A percentile compares a stretch with the other conserved stretches of the same genome.
Conservation (phyloP, 2,329 filamentous ascomycete species). For the Trichoderma polysporum region DNA sequence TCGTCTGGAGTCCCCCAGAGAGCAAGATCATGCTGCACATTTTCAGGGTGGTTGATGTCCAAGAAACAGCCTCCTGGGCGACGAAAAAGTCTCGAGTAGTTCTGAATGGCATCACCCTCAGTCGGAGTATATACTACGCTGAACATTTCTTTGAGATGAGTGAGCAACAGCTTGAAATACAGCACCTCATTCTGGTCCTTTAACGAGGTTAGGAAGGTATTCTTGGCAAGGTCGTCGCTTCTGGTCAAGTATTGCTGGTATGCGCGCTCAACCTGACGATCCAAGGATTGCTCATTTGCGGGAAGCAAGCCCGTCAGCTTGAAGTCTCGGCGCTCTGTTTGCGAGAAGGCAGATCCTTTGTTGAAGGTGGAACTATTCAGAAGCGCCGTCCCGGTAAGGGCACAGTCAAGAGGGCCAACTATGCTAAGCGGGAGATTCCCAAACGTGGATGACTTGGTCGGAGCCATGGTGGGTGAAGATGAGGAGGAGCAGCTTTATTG, state of each 20-base stretch:
- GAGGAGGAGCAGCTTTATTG: neutral
- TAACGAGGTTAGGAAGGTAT: slow-evolving; percentile 82
- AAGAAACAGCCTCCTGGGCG: slow-evolving; percentile 79
- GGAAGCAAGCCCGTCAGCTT: slow-evolving; percentile 73
- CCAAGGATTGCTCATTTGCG: slow-evolving; percentile 67
- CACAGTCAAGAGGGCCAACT: slow-evolving; percentile 38
- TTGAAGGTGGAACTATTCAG: slow-evolving; percentile 56
- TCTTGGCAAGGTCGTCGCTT: slow-evolving; percentile 70
- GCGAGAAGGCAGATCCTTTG: slow-evolving; percentile 77
- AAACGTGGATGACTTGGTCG: slow-evolving; percentile 29
- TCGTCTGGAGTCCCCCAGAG: slow-evolving; percentile 71
- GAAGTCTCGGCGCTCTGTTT: slow-evolving; percentile 67
- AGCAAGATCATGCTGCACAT: slow-evolving; percentile 63
- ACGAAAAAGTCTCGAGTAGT: slow-evolving; percentile 77
- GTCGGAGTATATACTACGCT: slow-evolving; percentile 89
- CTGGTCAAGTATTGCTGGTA: slow-evolving; percentile 74
- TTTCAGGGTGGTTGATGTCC: slow-evolving; percentile 67
- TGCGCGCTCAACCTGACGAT: slow-evolving; percentile 73
- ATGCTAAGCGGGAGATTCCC: slow-evolving; percentile 37
- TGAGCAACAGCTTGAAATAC: slow-evolving; percentile 63
- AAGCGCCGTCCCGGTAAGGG: slow-evolving; percentile 36
- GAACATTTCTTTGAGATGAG: slow-evolving; percentile 85
- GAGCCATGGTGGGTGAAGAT: slow-evolving; percentile 12
- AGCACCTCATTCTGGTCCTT: slow-evolving; percentile 84
- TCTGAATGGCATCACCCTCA: slow-evolving; percentile 83